Percentiles rank a stretch among this genome's conserved stretches.
Evolutionary conservation across 805 yeast species (phyloP).

Genomic region (Teunomyces panamensis): DNA sequence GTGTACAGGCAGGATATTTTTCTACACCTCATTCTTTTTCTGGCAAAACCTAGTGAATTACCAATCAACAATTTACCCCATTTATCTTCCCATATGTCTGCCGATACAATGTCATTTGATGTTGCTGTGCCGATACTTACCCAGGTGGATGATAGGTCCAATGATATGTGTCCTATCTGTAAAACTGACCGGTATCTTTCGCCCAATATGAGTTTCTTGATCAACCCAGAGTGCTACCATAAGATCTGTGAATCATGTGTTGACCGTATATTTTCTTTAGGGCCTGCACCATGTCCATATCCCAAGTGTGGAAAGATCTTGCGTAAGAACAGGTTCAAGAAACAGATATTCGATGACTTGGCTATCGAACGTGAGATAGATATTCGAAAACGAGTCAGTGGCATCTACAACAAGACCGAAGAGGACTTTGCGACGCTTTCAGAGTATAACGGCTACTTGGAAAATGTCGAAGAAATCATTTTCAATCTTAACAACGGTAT

Average conservation of each 20-base stretch:
- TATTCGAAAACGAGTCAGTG: slow-evolving; percentile 71
- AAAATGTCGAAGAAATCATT: slow-evolving; percentile 75
- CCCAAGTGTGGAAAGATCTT: slow-evolving; percentile 84
- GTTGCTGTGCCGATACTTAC: background rate
- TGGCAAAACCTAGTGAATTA: background rate
- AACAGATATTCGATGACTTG: slow-evolving; percentile 90
- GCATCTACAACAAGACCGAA: slow-evolving; percentile 75
- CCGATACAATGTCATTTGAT: slow-evolving; percentile 1
- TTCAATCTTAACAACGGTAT: slow-evolving; percentile 71
- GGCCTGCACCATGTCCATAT: slow-evolving; percentile 97
- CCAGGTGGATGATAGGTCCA: slow-evolving; percentile 44
- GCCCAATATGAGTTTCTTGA: slow-evolving; percentile 87
- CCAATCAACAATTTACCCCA: too few species aligned
- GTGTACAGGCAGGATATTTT: too few species aligned
- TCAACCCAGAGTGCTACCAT: slow-evolving; percentile 97
- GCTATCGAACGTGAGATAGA: slow-evolving; percentile 90
- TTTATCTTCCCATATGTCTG: background rate
- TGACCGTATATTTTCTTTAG: slow-evolving; percentile 87
- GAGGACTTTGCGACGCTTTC: slow-evolving; percentile 63
- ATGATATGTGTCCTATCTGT: slow-evolving; percentile 96
- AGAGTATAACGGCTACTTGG: slow-evolving; percentile 75
- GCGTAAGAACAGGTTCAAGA: slow-evolving; percentile 84
- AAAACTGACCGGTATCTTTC: slow-evolving; percentile 91
- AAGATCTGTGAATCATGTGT: slow-evolving; percentile 97
- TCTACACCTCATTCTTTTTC: too few species aligned